Evolutionary conservation across 495 filamentous ascomycete species (phyloP).

Genomic region (Penicillium salamii): DNA sequence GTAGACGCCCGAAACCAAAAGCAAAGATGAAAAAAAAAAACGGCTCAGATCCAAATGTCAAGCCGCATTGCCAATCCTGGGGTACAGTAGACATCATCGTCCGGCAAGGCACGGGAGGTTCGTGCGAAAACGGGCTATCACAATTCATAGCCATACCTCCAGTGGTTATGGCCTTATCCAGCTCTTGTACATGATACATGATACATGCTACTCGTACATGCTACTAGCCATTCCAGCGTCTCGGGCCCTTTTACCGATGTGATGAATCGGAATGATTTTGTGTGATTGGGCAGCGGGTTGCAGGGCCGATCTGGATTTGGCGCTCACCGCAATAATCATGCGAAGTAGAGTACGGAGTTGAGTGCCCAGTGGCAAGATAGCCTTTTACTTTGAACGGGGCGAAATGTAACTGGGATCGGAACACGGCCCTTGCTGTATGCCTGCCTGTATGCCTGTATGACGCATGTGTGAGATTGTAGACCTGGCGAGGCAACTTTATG

Average conservation of each 20-base stretch:
- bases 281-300: constrained; percentile 6
- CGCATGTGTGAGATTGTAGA: constrained; percentile 6
- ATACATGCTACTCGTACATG: constrained; percentile 3
- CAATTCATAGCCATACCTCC: too few relatives aligned
- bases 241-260: constrained; percentile 7
- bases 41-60: neutral
- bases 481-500: neutral
- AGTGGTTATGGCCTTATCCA: neutral
- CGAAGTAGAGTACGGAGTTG: neutral
- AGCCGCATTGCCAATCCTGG: constrained; percentile 14
- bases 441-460: too few relatives aligned
- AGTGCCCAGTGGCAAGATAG: too few relatives aligned
- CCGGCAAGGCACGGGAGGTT: constrained; percentile 1
- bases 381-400: neutral
- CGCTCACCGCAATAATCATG: constrained; percentile 3
- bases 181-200: neutral
- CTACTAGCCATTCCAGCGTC: neutral
- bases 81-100: constrained; percentile 4
- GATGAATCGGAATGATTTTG: constrained; percentile 1
- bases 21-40: neutral
- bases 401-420: neutral
- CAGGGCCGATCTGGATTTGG: neutral
- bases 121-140: neutral
- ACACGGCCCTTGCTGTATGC: constrained; percentile 8
- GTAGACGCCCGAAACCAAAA: constrained; percentile 5